These are phyloP conservation scores for Metarhizium album DNA, from an alignment of 2,329 filamentous ascomycete species.

Conservation along the genomic window DNA sequence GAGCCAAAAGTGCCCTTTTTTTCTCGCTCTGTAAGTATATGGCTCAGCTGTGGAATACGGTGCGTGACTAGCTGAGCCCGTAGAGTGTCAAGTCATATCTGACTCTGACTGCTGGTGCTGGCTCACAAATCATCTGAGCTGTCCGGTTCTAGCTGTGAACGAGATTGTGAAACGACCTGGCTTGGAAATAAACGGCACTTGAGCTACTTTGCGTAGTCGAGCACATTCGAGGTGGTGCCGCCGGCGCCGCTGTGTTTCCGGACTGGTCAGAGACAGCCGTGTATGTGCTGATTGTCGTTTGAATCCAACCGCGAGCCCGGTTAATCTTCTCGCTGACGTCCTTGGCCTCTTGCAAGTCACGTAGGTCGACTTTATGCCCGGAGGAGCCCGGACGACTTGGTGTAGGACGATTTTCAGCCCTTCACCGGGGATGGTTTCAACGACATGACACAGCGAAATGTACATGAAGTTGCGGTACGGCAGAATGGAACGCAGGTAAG, in stretches of 20 bases:
- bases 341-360: conserved; percentile 17
- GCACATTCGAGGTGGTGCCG: conserved; percentile 32
- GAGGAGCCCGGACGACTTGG: conserved; percentile 30
- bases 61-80: conserved; percentile 18
- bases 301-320: conserved; percentile 29
- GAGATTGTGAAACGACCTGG: conserved; percentile 12
- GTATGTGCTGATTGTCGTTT: conserved; percentile 11
- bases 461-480: conserved; percentile 43
- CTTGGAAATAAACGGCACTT: conserved; percentile 30
- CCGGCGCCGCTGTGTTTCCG: conserved; percentile 29
- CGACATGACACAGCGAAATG: conserved; percentile 29
- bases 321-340: conserved; percentile 23
- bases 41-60: conserved; percentile 15
- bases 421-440: conserved; percentile 28
- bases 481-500: conserved; percentile 31
- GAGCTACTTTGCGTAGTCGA: conserved; percentile 43
- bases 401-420: conserved; percentile 29
- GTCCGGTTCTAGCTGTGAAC: conserved; percentile 19
- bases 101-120: neutral
- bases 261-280: conserved; percentile 15
- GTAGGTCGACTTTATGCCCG: conserved; percentile 35
- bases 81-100: conserved; percentile 16
- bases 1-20: conserved; percentile 16
- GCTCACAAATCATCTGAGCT: conserved; percentile 18
- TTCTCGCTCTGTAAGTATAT: conserved; percentile 20